phyloP scores from a whole-genome alignment of 2,329 filamentous ascomycete species.

The Aspergillus amoenus region DNA sequence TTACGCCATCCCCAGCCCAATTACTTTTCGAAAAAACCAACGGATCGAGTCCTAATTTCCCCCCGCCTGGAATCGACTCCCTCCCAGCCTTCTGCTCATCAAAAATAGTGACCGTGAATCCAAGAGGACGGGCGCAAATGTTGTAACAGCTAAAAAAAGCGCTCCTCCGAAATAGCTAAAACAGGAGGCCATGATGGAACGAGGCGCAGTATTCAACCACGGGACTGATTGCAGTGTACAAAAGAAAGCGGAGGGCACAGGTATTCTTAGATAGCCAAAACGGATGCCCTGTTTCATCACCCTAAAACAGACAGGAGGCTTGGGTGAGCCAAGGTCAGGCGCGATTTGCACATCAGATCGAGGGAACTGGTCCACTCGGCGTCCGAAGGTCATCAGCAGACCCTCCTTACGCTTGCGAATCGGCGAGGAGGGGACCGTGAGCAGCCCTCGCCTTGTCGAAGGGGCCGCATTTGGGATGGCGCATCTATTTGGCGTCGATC shows the following conservation, averaged over 20 bases:
- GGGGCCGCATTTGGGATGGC: conserved; percentile 13
- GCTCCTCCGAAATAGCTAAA: neutral
- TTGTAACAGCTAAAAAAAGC: conserved; percentile 7
- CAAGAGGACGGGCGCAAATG: neutral
- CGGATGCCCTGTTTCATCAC: neutral
- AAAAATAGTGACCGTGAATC: neutral
- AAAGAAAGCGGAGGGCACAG: neutral
- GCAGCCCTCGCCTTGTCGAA: neutral
- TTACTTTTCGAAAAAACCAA: neutral
- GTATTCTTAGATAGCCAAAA: conserved; percentile 15
- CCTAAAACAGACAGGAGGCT: conserved; percentile 6
- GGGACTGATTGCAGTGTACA: neutral
- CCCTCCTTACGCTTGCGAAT: neutral
- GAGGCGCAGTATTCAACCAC: conserved; percentile 12
- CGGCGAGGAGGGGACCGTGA: neutral
- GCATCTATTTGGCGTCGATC: conserved; percentile 7
- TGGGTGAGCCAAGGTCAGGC: neutral
- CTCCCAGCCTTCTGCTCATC: neutral
- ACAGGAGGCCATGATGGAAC: neutral
- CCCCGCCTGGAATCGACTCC: neutral
- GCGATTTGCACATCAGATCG: neutral
- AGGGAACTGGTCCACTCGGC: neutral
- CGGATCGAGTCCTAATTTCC: neutral
- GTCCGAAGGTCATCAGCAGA: conserved; percentile 12
- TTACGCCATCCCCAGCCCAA: neutral